phyloP scores from a whole-genome alignment of 148 eudicot species.

The Dysphania ambrosioides region DNA sequence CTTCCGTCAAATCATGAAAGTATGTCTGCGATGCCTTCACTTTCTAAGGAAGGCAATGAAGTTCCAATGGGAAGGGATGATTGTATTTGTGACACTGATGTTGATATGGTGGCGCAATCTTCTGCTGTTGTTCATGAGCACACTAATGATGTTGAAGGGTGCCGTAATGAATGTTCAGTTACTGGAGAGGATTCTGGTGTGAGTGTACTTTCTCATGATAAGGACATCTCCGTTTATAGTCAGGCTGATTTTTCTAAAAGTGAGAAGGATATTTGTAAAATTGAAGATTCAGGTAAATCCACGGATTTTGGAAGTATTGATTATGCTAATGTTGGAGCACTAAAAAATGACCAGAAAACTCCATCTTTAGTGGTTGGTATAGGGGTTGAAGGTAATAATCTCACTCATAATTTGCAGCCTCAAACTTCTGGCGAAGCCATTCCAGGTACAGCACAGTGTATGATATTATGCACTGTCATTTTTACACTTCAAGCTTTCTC shows the following conservation, averaged over 20 bases:
- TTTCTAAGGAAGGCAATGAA: conserved; percentile 12
- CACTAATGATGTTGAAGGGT: conserved; percentile 18
- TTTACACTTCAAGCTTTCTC: not conserved
- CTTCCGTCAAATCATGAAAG: conserved; percentile 7
- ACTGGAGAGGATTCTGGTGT: conserved; percentile 15
- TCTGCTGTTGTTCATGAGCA: conserved; percentile 20
- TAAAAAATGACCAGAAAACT: conserved; percentile 20
- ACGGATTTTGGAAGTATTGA: conserved; percentile 25
- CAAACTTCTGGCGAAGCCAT: conserved; percentile 16
- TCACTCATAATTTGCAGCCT: conserved; percentile 27
- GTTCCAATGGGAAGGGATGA: not conserved
- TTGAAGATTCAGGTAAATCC: conserved; percentile 26
- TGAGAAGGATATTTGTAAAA: conserved; percentile 28
- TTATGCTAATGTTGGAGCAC: conserved; percentile 19
- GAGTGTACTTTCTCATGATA: conserved; percentile 3
- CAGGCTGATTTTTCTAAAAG: conserved; percentile 18
- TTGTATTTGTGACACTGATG: conserved; percentile 4
- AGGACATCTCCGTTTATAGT: conserved; percentile 20
- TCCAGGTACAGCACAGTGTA: conserved; percentile 36
- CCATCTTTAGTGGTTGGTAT: conserved; percentile 25
- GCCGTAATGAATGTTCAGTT: conserved; percentile 15
- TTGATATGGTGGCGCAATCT: conserved; percentile 6
- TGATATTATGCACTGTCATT: not conserved
- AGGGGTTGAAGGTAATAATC: conserved; percentile 24
- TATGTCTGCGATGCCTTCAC: conserved; percentile 26